Percentiles rank a stretch among this genome's conserved stretches.
phyloP scores from a whole-genome alignment of 2,329 filamentous ascomycete species.

The Proliferodiscus dingleyae region DNA sequence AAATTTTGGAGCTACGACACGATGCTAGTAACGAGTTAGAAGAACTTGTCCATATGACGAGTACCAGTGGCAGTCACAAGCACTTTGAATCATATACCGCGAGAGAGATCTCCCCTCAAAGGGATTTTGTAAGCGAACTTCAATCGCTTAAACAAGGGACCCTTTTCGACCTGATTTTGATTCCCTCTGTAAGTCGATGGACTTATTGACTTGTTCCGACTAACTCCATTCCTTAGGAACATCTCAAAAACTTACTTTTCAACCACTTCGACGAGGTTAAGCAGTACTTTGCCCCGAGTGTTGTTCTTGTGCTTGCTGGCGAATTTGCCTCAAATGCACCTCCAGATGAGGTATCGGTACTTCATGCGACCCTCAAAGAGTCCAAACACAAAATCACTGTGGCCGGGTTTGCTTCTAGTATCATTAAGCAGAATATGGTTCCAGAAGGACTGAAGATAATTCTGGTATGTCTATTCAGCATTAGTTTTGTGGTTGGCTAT shows the following conservation, averaged over 20 bases:
- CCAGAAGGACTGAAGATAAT: neutral
- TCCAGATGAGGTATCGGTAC: neutral
- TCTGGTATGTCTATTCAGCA: neutral
- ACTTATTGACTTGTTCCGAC: neutral
- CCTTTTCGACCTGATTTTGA: slow-evolving; percentile 2
- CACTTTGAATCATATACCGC: slow-evolving; percentile 12
- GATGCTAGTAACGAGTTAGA: slow-evolving; percentile 2
- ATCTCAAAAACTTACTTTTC: neutral
- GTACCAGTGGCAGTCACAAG: slow-evolving; percentile 3
- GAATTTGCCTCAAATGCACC: neutral
- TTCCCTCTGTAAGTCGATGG: slow-evolving; percentile 1
- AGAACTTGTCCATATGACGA: slow-evolving; percentile 2
- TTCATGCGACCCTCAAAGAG: neutral
- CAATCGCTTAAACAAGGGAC: slow-evolving; percentile 1
- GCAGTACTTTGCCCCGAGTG: neutral
- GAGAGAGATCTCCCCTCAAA: slow-evolving; percentile 12
- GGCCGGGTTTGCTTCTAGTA: neutral
- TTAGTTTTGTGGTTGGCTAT: neutral
- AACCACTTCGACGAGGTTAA: neutral
- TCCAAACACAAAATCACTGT: neutral
- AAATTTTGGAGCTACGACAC: slow-evolving; percentile 7
- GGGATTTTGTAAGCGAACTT: neutral
- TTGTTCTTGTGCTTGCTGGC: neutral
- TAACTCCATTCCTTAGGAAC: neutral
- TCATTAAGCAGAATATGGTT: neutral